Conservation (phyloP, 176 grass and related monocot species). For the Thinopyrum elongatum region DNA sequence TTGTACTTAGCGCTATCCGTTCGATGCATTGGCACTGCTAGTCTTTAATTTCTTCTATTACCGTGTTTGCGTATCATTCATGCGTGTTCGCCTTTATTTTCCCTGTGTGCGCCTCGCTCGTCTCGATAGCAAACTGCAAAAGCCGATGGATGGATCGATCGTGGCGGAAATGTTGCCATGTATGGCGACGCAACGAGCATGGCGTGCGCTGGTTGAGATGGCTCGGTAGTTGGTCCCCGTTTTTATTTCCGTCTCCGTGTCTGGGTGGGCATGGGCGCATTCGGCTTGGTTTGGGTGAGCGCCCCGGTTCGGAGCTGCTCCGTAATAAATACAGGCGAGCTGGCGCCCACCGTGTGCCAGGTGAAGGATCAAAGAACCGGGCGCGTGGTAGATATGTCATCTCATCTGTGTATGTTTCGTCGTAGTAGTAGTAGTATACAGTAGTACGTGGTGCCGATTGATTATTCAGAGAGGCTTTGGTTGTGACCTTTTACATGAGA, state of each 20-base stretch:
- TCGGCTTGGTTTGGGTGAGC: background rate
- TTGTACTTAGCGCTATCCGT: conserved; percentile 8
- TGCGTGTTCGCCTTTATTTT: background rate
- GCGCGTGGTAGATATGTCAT: background rate
- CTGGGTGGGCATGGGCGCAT: background rate
- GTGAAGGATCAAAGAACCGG: background rate
- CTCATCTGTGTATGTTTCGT: too few relatives aligned
- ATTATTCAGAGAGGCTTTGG: background rate
- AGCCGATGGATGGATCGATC: background rate
- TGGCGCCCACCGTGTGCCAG: background rate
- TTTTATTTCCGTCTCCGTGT: background rate
- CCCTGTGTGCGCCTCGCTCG: background rate
- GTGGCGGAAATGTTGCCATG: background rate
- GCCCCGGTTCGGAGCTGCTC: background rate
- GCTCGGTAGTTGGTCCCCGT: background rate
- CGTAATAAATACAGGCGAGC: background rate
- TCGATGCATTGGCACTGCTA: background rate
- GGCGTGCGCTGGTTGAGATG: background rate
- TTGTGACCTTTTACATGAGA: background rate
- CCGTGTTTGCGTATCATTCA: background rate
- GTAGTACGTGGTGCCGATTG: background rate
- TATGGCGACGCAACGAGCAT: conserved; percentile 9
- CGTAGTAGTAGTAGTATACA: too few relatives aligned
- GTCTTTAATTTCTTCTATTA: background rate
- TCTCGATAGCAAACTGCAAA: background rate